Evolutionary conservation across 495 filamentous ascomycete species (phyloP).

Genomic region (Trichocladium uniseriatum): DNA sequence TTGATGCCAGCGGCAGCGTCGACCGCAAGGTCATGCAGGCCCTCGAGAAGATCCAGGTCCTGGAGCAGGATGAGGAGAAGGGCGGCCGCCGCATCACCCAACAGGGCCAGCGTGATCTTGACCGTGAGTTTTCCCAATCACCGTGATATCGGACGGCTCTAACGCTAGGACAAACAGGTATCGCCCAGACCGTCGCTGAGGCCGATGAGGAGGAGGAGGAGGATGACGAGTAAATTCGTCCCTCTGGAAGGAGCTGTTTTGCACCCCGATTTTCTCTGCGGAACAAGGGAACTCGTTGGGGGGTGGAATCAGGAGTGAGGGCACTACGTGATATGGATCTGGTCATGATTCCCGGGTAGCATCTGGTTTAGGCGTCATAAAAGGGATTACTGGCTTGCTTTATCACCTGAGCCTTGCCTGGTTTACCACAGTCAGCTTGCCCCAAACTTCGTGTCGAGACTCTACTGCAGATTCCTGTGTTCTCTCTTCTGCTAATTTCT

Average conservation of each 20-base stretch:
- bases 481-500: background rate
- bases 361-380: constrained; percentile 33
- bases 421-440: constrained; percentile 5
- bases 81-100: constrained; percentile 96
- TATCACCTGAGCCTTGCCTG: constrained; percentile 18
- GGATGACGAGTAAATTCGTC: constrained; percentile 46
- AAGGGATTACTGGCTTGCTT: constrained; percentile 30
- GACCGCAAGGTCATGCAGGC: constrained; percentile 94
- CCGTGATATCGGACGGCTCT: background rate
- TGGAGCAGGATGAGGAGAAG: constrained; percentile 94
- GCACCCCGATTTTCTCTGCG: background rate
- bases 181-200: constrained; percentile 66
- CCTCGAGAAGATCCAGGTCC: constrained; percentile 96
- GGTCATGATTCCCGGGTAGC: constrained; percentile 29
- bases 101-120: constrained; percentile 94
- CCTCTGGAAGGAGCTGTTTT: background rate
- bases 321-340: constrained; percentile 19
- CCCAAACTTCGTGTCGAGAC: background rate
- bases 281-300: background rate
- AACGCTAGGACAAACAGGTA: constrained; percentile 32
- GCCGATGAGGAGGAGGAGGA: constrained; percentile 57
- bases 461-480: background rate
- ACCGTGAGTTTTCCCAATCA: constrained; percentile 47
- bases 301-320: constrained; percentile 4
- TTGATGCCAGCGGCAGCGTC: constrained; percentile 86